phyloP scores from a whole-genome alignment of 495 filamentous ascomycete genomes.

The Neurospora sp. region DNA sequence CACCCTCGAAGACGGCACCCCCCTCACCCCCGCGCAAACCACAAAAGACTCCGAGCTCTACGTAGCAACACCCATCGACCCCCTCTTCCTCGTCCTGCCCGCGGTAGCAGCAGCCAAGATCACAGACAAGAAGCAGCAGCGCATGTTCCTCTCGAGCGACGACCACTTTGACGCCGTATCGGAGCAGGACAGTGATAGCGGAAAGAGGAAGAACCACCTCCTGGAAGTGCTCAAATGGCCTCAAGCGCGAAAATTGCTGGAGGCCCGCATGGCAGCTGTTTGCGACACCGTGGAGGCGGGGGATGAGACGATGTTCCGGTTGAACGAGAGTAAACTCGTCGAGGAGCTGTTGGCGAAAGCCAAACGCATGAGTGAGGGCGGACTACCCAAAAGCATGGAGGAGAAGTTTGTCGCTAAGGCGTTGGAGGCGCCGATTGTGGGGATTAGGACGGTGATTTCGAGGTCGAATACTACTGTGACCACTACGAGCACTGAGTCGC shows the following conservation, averaged over 20 bases:
- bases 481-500: not conserved
- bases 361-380: conserved; percentile 47
- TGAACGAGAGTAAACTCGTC: conserved; percentile 61
- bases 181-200: conserved; percentile 27
- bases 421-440: conserved; percentile 64
- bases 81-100: conserved; percentile 74
- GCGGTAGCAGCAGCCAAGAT: conserved; percentile 34
- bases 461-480: not conserved
- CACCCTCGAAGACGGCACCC: conserved; percentile 12
- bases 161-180: conserved; percentile 65
- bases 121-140: conserved; percentile 39
- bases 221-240: conserved; percentile 44
- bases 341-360: conserved; percentile 60
- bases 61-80: conserved; percentile 74
- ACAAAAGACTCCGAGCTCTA: conserved; percentile 59
- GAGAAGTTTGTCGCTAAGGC: conserved; percentile 67
- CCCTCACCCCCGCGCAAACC: conserved; percentile 11
- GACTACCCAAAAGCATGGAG: conserved; percentile 73
- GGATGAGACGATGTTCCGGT: conserved; percentile 70
- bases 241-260: conserved; percentile 23
- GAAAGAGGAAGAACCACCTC: conserved; percentile 30
- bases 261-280: conserved; percentile 44
- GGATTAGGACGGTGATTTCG: conserved; percentile 29
- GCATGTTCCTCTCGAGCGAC: conserved; percentile 65
- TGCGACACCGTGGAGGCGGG: conserved; percentile 75